Percentiles rank a stretch among this genome's conserved stretches.
Evolutionary conservation across 2,329 filamentous ascomycete genomes (phyloP).

Genomic region (Pyricularia sp.): DNA sequence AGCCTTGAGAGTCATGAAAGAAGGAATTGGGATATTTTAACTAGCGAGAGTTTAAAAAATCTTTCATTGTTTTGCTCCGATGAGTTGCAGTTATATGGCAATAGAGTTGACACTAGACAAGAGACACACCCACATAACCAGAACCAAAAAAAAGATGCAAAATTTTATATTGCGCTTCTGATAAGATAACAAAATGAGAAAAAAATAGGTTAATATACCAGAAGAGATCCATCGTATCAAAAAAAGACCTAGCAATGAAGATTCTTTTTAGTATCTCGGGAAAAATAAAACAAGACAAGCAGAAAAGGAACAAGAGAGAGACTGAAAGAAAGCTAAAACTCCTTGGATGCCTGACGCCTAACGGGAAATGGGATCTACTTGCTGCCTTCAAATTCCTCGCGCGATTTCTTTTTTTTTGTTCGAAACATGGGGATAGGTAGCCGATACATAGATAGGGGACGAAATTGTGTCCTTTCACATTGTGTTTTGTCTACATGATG

Average conservation of each 20-base stretch:
- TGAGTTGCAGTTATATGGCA: background rate
- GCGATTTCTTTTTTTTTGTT: background rate
- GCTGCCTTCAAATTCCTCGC: background rate
- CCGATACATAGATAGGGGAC: background rate
- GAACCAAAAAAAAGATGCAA: background rate
- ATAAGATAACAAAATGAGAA: background rate
- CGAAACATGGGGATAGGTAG: background rate
- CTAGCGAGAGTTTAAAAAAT: background rate
- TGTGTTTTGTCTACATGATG: constrained; percentile 24
- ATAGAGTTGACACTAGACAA: background rate
- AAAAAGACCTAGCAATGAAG: background rate
- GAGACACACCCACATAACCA: background rate
- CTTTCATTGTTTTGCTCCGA: background rate
- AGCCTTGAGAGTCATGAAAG: too few relatives aligned
- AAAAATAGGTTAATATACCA: background rate
- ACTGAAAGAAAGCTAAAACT: background rate
- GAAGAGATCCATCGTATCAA: background rate
- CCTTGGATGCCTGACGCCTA: constrained; percentile 1
- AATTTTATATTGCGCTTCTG: background rate
- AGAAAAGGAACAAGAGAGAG: background rate
- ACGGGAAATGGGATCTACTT: background rate
- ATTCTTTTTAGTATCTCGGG: background rate
- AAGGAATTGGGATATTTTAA: background rate
- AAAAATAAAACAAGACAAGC: background rate
- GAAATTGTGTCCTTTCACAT: background rate